These are phyloP conservation scores for Xanthoconium purpureum DNA, from an alignment of 768 basidiomycete genomes.

Conservation along the genomic window DNA sequence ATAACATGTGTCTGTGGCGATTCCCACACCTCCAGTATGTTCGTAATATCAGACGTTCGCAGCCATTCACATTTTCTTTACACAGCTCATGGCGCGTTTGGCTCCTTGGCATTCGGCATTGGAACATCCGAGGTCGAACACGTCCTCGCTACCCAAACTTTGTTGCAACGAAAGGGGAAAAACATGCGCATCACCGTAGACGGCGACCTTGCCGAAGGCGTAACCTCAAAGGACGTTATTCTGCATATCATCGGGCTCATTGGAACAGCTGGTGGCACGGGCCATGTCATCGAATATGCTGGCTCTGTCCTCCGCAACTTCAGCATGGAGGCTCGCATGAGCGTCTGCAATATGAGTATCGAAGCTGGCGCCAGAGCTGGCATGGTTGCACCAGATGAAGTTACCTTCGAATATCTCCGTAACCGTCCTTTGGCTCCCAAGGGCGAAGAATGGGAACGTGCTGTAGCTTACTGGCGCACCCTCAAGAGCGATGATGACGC, in stretches of 20 bases:
- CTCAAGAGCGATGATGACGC: conserved; percentile 79
- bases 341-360: conserved; percentile 93
- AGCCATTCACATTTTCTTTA: conserved; percentile 1
- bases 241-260: conserved; percentile 88
- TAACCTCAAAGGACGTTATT: conserved; percentile 87
- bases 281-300: conserved; percentile 87
- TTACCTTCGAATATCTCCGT: conserved; percentile 81
- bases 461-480: conserved; percentile 82
- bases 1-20: conserved; percentile 89
- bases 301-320: conserved; percentile 84
- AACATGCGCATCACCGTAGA: conserved; percentile 93
- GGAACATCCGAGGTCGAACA: conserved; percentile 95
- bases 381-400: conserved; percentile 88
- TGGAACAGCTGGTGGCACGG: conserved; percentile 91
- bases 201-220: conserved; percentile 75
- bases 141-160: conserved; percentile 88
- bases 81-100: conserved; percentile 86
- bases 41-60: background rate
- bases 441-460: conserved; percentile 81
- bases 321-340: conserved; percentile 90
- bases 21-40: conserved; percentile 87
- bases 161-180: conserved; percentile 83
- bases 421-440: conserved; percentile 80
- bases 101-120: conserved; percentile 89
- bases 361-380: conserved; percentile 91